A percentile compares a stretch with the other conserved stretches of the same genome.
Conservation (phyloP, 768 basidiomycete species). For the Macrolepiota dolichaula region DNA sequence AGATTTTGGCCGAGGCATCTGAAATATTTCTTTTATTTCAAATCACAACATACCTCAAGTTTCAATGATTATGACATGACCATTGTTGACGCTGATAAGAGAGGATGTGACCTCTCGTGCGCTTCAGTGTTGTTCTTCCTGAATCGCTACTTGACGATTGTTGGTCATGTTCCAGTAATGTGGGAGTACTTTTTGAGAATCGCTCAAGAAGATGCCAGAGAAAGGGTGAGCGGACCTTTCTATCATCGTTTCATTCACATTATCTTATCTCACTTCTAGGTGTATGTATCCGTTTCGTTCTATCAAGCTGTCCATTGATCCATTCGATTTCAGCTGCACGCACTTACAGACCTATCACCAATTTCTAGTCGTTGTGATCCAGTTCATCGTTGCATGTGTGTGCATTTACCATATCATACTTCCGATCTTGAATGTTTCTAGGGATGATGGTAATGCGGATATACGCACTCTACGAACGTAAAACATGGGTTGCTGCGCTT, state of each 20-base stretch:
- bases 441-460: conserved; percentile 38
- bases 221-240: conserved; percentile 19
- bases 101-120: conserved; percentile 26
- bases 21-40: neutral
- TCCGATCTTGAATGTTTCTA: conserved; percentile 10
- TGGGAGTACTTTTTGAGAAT: conserved; percentile 30
- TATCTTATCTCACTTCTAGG: neutral
- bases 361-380: conserved; percentile 30
- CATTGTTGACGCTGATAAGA: neutral
- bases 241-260: neutral
- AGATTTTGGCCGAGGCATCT: conserved; percentile 2
- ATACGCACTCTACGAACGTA: no score
- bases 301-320: neutral
- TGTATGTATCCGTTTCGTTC: neutral
- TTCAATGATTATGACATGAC: neutral
- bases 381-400: conserved; percentile 35
- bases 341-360: conserved; percentile 24
- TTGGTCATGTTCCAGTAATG: conserved; percentile 35
- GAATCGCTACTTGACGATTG: no score
- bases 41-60: neutral
- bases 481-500: conserved; percentile 21
- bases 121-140: no score
- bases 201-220: conserved; percentile 14
- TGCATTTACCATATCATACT: conserved; percentile 2
- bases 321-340: conserved; percentile 19